Evolutionary conservation across 805 yeast genomes (phyloP).

Genomic region (Saccharomycopsis synnaedendra): DNA sequence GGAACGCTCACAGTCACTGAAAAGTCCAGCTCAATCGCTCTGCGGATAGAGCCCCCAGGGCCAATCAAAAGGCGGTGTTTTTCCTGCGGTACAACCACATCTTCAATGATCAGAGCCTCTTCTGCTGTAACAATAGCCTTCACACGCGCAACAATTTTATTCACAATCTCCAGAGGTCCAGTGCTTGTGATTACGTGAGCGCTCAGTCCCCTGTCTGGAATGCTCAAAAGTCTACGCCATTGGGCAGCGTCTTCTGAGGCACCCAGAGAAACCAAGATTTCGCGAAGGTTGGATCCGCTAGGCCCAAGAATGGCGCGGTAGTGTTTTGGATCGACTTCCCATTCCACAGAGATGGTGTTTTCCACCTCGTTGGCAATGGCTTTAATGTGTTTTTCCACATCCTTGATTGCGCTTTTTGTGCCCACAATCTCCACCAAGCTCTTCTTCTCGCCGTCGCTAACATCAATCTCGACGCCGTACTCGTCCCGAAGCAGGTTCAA

Average conservation of each 20-base stretch:
- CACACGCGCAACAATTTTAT: constrained; percentile 51
- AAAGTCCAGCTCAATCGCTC: constrained; percentile 58
- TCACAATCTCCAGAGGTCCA: constrained; percentile 71
- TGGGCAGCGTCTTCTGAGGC: constrained; percentile 41
- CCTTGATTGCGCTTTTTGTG: constrained; percentile 59
- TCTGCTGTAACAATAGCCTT: constrained; percentile 49
- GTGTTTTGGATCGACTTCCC: constrained; percentile 63
- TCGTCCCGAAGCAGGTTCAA: constrained; percentile 70
- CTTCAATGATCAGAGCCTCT: constrained; percentile 46
- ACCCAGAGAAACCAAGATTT: constrained; percentile 71
- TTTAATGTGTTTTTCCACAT: constrained; percentile 54
- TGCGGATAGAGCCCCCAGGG: constrained; percentile 65
- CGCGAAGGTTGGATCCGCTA: constrained; percentile 62
- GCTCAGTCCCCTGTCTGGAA: constrained; percentile 59
- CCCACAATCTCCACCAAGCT: constrained; percentile 67
- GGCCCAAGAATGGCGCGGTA: constrained; percentile 71
- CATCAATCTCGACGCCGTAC: constrained; percentile 40
- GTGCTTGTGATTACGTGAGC: constrained; percentile 46
- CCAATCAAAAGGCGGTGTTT: constrained; percentile 75
- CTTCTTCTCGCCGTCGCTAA: constrained; percentile 28
- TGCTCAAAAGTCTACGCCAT: constrained; percentile 45
- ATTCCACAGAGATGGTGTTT: constrained; percentile 43
- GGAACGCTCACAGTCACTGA: constrained; percentile 60
- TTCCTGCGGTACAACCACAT: constrained; percentile 50
- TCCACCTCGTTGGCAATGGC: constrained; percentile 54